Percentiles rank a stretch among this genome's conserved stretches.
Conservation (phyloP, 2,329 filamentous ascomycete species). For the Cordyceps militaris region DNA sequence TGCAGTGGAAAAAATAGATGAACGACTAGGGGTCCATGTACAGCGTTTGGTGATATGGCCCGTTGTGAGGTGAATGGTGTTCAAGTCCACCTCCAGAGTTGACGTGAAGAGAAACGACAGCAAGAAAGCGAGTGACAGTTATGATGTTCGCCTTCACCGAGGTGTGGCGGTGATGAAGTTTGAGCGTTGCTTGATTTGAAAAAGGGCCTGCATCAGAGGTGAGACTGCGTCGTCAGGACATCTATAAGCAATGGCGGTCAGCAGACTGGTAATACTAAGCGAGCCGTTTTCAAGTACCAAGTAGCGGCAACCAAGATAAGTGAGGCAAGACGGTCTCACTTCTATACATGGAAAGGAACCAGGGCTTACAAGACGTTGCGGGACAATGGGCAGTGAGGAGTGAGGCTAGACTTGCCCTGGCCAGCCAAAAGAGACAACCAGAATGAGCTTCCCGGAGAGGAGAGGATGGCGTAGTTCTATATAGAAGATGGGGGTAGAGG, state of each 20-base stretch:
- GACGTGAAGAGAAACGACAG: neutral
- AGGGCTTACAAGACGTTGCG: slow-evolving; percentile 1
- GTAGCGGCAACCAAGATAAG: neutral
- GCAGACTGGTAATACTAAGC: neutral
- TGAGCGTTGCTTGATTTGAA: neutral
- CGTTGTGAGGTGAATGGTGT: neutral
- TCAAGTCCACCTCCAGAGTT: neutral
- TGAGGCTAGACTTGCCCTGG: slow-evolving; percentile 4
- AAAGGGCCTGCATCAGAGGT: neutral
- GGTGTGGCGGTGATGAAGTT: neutral
- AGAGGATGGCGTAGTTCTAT: slow-evolving; percentile 12
- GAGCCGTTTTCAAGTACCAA: neutral
- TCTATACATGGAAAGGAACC: neutral
- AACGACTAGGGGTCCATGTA: neutral
- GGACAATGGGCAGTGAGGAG: neutral
- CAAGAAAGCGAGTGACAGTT: neutral
- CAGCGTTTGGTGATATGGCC: neutral
- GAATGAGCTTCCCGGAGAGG: neutral
- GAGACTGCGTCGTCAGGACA: neutral
- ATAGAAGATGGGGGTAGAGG: slow-evolving; percentile 1
- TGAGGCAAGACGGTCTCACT: neutral
- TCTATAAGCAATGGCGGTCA: slow-evolving; percentile 8
- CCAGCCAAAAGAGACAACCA: neutral
- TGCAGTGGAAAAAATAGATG: neutral
- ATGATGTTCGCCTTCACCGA: neutral